Percentiles rank a stretch among this genome's conserved stretches.
Conservation (phyloP, 1,284 basidiomycete species). For the Cryptococcus jaspeensis region DNA sequence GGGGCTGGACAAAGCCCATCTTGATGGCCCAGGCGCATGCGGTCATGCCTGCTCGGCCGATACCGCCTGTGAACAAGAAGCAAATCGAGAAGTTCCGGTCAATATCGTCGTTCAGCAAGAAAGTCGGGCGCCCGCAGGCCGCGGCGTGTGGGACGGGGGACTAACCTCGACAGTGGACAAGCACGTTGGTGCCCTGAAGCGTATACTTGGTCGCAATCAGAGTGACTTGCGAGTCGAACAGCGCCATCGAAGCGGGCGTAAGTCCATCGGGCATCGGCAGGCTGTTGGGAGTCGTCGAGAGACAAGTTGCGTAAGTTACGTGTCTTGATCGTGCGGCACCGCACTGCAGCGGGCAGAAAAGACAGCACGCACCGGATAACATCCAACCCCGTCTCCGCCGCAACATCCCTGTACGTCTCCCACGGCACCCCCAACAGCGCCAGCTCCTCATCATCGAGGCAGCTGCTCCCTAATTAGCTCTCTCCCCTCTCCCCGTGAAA, state of each 20-base stretch:
- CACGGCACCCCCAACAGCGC: conserved; percentile 79
- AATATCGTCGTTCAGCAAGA: not conserved
- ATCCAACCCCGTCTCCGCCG: conserved; percentile 67
- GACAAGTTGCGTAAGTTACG: conserved; percentile 1
- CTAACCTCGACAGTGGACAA: conserved; percentile 85
- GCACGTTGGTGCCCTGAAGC: conserved; percentile 67
- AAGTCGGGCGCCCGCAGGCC: not conserved
- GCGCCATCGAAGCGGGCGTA: conserved; percentile 64
- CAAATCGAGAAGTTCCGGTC: not conserved
- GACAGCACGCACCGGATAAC: conserved; percentile 61
- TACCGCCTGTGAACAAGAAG: conserved; percentile 56
- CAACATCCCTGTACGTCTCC: conserved; percentile 68
- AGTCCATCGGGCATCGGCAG: conserved; percentile 91
- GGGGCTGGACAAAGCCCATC: conserved; percentile 66
- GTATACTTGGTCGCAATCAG: conserved; percentile 73
- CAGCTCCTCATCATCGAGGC: conserved; percentile 83
- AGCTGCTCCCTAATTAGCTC: conserved; percentile 54
- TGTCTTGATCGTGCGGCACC: too few relatives aligned
- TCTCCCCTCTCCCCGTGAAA: conserved; percentile 4
- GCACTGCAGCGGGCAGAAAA: not conserved
- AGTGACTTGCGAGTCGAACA: conserved; percentile 70
- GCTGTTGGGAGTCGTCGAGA: conserved; percentile 49
- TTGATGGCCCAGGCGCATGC: conserved; percentile 92
- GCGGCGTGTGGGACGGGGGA: conserved; percentile 3
- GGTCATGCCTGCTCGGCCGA: conserved; percentile 88